Conservation (phyloP, 371 early-diverging fungal species). For the Mortierella sp. region DNA sequence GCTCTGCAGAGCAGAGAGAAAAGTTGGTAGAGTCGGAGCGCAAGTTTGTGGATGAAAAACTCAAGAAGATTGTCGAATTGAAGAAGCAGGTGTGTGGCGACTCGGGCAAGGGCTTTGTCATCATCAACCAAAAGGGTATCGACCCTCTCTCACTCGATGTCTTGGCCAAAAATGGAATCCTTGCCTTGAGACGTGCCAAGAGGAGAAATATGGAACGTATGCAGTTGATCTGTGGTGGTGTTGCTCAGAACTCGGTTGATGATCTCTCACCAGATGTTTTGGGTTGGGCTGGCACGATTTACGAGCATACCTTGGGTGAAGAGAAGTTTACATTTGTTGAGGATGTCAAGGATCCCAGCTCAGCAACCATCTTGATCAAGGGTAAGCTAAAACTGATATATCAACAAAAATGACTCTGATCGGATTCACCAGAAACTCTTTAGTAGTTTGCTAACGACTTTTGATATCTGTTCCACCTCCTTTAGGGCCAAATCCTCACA, state of each 20-base stretch:
- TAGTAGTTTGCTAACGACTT: neutral
- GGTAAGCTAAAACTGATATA: constrained; percentile 60
- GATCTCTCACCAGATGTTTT: constrained; percentile 91
- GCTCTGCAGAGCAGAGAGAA: constrained; percentile 98
- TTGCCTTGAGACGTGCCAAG: constrained; percentile 99
- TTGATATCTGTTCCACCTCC: neutral
- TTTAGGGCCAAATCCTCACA: constrained; percentile 93
- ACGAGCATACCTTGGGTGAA: constrained; percentile 98
- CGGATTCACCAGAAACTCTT: neutral
- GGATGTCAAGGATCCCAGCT: constrained; percentile 94
- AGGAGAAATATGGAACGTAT: constrained; percentile 99
- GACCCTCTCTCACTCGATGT: constrained; percentile 99
- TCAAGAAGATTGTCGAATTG: constrained; percentile 96
- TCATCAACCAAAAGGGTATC: constrained; percentile 99
- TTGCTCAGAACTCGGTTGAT: constrained; percentile 97
- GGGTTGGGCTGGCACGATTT: constrained; percentile 96
- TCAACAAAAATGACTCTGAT: too few relatives aligned
- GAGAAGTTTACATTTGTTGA: constrained; percentile 99
- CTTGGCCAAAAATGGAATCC: constrained; percentile 95
- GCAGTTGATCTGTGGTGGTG: constrained; percentile 97
- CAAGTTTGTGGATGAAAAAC: constrained; percentile 94
- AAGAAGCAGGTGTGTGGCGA: constrained; percentile 92
- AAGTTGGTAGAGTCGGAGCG: constrained; percentile 99
- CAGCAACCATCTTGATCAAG: constrained; percentile 97
- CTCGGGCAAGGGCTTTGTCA: constrained; percentile 91